Evolutionary conservation across 2,329 filamentous ascomycete species (phyloP).

Genomic region (Penicillium sp.): DNA sequence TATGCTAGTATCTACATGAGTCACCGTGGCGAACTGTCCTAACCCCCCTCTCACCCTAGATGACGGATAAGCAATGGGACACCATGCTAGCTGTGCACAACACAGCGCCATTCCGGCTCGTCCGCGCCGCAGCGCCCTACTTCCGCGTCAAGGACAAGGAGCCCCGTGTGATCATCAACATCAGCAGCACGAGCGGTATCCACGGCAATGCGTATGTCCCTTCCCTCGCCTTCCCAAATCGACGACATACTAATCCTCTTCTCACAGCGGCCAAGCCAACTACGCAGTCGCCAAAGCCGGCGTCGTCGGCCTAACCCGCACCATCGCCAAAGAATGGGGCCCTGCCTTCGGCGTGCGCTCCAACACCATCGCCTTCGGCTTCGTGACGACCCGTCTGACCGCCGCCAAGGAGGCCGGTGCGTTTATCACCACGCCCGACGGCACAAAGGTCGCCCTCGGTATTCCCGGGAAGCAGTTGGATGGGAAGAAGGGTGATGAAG

Average conservation of each 20-base stretch:
- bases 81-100: slow-evolving; percentile 82
- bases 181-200: slow-evolving; percentile 77
- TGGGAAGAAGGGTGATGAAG: slow-evolving; percentile 25
- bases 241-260: background rate
- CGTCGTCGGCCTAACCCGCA: slow-evolving; percentile 79
- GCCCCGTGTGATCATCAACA: slow-evolving; percentile 77
- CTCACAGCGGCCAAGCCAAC: slow-evolving; percentile 72
- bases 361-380: slow-evolving; percentile 83
- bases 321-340: slow-evolving; percentile 91
- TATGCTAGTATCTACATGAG: background rate
- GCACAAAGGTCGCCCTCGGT: slow-evolving; percentile 72
- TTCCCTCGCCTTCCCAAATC: slow-evolving; percentile 3
- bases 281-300: slow-evolving; percentile 85
- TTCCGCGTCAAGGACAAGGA: slow-evolving; percentile 85
- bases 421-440: slow-evolving; percentile 74
- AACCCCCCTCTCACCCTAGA: slow-evolving; percentile 44
- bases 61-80: slow-evolving; percentile 88
- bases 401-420: slow-evolving; percentile 82
- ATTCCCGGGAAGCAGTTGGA: slow-evolving; percentile 65
- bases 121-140: slow-evolving; percentile 78
- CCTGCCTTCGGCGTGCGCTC: slow-evolving; percentile 77
- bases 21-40: background rate
- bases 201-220: slow-evolving; percentile 70
- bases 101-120: slow-evolving; percentile 81
- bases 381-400: slow-evolving; percentile 78